Percentiles rank a stretch among this genome's conserved stretches.
These are phyloP conservation scores for Alternaria solani DNA, from an alignment of 2,329 filamentous ascomycete genomes.

Conservation along the genomic window DNA sequence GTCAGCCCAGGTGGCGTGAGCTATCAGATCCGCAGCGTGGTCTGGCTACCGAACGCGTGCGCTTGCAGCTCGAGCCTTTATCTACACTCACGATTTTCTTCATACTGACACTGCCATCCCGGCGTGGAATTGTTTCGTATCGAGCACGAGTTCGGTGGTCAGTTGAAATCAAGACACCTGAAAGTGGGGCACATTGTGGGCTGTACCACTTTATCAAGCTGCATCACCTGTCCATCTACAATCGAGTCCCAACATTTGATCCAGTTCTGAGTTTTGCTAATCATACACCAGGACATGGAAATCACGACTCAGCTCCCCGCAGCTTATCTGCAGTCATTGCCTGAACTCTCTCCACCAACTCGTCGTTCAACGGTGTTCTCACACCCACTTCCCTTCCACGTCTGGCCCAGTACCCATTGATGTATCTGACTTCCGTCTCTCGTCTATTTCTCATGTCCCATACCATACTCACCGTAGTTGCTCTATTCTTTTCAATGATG, in stretches of 20 bases:
- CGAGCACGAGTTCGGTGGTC: not conserved
- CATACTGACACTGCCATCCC: not conserved
- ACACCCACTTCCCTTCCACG: slow-evolving; percentile 7
- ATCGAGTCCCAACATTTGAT: not conserved
- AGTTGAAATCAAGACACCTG: not conserved
- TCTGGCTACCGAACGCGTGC: not conserved
- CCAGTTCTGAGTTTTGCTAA: not conserved
- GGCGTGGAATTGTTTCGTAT: not conserved
- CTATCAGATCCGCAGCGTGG: not conserved
- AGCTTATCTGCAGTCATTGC: not conserved
- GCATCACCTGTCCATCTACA: not conserved
- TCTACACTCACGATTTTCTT: not conserved
- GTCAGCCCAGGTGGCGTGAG: slow-evolving; percentile 37
- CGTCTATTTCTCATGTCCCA: slow-evolving; percentile 11
- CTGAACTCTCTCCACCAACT: slow-evolving; percentile 10
- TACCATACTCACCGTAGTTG: slow-evolving; percentile 5
- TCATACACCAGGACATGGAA: not conserved
- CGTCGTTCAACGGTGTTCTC: slow-evolving; percentile 14
- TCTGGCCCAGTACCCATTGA: slow-evolving; percentile 15
- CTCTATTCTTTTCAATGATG: slow-evolving; percentile 6
- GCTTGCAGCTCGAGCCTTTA: not conserved
- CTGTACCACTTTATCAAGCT: not conserved
- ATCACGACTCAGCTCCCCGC: not conserved
- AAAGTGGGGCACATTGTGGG: not conserved
- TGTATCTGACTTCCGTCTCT: slow-evolving; percentile 10